phyloP scores from a whole-genome alignment of 441 rosid genomes.

The California macrophylla region DNA sequence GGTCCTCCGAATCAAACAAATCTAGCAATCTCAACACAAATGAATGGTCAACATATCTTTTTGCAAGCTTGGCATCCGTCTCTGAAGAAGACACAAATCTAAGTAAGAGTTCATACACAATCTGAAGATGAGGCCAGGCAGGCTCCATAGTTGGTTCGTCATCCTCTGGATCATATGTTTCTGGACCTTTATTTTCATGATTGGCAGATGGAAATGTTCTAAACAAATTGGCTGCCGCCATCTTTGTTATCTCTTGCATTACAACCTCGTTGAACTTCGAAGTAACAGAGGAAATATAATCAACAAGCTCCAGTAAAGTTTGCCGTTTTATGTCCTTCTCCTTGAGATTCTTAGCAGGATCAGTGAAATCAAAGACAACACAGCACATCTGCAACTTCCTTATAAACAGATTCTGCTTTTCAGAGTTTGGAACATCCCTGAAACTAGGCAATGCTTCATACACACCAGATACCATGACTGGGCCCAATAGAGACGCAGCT shows the following conservation, averaged over 20 bases:
- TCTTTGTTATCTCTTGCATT: slow-evolving; percentile 45
- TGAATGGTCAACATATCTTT: slow-evolving; percentile 52
- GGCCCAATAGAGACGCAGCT: slow-evolving; percentile 26
- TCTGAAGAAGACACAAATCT: slow-evolving; percentile 61
- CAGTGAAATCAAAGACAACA: slow-evolving; percentile 45
- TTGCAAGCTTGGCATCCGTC: slow-evolving; percentile 61
- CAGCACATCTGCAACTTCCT: slow-evolving; percentile 53
- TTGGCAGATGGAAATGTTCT: slow-evolving; percentile 47
- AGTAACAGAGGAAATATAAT: slow-evolving; percentile 51
- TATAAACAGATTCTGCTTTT: slow-evolving; percentile 54
- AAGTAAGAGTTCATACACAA: slow-evolving; percentile 56
- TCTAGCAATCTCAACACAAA: slow-evolving; percentile 64
- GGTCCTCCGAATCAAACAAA: slow-evolving; percentile 39
- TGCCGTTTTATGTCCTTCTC: slow-evolving; percentile 75
- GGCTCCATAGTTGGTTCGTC: slow-evolving; percentile 69
- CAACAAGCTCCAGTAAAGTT: slow-evolving; percentile 68
- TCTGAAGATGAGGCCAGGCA: slow-evolving; percentile 66
- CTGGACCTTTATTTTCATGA: slow-evolving; percentile 46
- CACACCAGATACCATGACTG: slow-evolving; percentile 26
- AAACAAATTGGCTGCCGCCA: slow-evolving; percentile 52
- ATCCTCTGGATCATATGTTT: slow-evolving; percentile 53
- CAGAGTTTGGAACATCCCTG: slow-evolving; percentile 63
- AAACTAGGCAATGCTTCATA: slow-evolving; percentile 71
- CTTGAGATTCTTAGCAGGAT: slow-evolving; percentile 52
- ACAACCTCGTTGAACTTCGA: slow-evolving; percentile 48